These are phyloP conservation scores for Aristolochia californica DNA, from an alignment of 164 flowering plant genomes.

Conservation along the genomic window DNA sequence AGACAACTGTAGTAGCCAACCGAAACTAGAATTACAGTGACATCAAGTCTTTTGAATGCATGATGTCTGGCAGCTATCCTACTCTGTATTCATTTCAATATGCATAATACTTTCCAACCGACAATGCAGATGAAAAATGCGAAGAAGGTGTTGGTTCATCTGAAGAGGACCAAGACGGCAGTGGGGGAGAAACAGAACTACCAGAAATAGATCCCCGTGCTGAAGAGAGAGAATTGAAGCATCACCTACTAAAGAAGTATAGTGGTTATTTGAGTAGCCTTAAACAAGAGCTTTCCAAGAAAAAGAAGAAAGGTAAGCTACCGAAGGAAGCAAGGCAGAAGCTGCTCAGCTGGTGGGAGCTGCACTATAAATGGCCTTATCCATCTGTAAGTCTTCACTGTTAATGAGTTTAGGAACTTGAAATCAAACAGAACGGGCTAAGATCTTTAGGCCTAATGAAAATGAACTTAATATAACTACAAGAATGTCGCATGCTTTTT, in stretches of 20 bases:
- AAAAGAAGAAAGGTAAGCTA: slow-evolving; percentile 80
- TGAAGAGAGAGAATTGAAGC: slow-evolving; percentile 77
- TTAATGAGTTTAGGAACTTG: background rate
- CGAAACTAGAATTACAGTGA: no score
- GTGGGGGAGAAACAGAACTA: slow-evolving; percentile 63
- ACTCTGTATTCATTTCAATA: no score
- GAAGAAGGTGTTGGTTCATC: slow-evolving; percentile 75
- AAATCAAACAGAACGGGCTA: background rate
- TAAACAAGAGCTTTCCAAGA: slow-evolving; percentile 87
- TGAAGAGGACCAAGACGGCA: slow-evolving; percentile 72
- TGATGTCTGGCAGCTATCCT: no score
- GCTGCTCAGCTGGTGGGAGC: slow-evolving; percentile 84
- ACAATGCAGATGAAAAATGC: slow-evolving; percentile 45
- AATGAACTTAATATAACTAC: no score
- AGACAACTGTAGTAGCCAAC: no score
- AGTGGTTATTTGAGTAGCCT: slow-evolving; percentile 85
- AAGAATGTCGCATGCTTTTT: no score
- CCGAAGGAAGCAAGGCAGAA: slow-evolving; percentile 90
- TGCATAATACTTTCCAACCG: background rate
- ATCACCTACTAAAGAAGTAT: slow-evolving; percentile 67
- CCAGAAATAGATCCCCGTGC: slow-evolving; percentile 77
- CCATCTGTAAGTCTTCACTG: slow-evolving; percentile 46
- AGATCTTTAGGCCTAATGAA: background rate
- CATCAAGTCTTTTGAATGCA: no score
- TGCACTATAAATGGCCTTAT: slow-evolving; percentile 91